Evolutionary conservation across 306 rosid species (phyloP).

Genomic region (Alnus glutinosa): DNA sequence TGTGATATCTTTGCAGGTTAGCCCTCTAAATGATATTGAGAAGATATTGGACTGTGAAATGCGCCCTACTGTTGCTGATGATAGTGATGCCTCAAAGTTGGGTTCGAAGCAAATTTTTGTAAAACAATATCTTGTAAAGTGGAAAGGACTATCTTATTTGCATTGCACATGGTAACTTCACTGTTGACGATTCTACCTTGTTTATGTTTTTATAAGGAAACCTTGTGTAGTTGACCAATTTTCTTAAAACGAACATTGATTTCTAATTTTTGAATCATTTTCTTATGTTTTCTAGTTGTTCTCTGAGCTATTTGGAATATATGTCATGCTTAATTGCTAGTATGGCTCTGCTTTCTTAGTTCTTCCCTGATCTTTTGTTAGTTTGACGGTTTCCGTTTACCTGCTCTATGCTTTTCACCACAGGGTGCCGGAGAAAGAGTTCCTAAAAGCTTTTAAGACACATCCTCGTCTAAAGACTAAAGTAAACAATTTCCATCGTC

Average conservation of each 20-base stretch:
- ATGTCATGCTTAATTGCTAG: conserved; percentile 1
- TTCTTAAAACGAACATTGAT: background rate
- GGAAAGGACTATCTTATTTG: conserved; percentile 93
- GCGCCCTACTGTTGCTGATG: conserved; percentile 89
- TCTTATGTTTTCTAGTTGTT: background rate
- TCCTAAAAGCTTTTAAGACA: conserved; percentile 84
- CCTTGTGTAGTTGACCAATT: conserved; percentile 9
- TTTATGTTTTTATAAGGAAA: conserved; percentile 14
- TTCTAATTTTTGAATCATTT: background rate
- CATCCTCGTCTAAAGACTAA: conserved; percentile 85
- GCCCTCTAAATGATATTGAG: conserved; percentile 89
- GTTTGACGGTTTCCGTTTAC: conserved; percentile 34
- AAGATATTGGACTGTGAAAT: conserved; percentile 89
- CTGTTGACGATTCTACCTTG: background rate
- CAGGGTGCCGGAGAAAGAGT: conserved; percentile 98
- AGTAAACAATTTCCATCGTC: conserved; percentile 82
- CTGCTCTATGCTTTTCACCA: conserved; percentile 12
- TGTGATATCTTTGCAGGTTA: conserved; percentile 64
- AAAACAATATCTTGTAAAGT: conserved; percentile 96
- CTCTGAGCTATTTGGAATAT: conserved; percentile 16
- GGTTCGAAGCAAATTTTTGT: conserved; percentile 87
- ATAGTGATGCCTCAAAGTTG: conserved; percentile 65
- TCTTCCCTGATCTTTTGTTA: conserved; percentile 19
- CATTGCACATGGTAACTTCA: conserved; percentile 83
- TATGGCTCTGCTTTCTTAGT: background rate